Percentiles rank a stretch among this genome's conserved stretches.
These are phyloP conservation scores for Jasminum sambac DNA, from an alignment of 257 asterid genomes.

Conservation along the genomic window DNA sequence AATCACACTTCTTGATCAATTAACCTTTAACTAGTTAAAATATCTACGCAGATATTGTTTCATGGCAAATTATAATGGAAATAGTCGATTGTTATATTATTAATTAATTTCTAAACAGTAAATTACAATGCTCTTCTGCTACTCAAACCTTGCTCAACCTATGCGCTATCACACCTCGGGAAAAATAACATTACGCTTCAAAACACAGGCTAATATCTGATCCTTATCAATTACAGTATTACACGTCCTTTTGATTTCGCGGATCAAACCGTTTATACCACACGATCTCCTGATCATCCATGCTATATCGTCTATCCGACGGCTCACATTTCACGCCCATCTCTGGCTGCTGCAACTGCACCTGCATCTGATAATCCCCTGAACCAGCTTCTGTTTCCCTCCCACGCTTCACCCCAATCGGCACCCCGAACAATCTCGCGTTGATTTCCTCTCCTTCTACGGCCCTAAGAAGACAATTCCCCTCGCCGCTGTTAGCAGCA, in stretches of 20 bases:
- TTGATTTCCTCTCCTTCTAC: conserved; percentile 45
- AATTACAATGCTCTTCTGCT: too few relatives aligned
- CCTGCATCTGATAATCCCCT: conserved; percentile 31
- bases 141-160: too few relatives aligned
- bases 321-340: conserved; percentile 37
- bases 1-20: too few relatives aligned
- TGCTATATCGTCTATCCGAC: conserved; percentile 31
- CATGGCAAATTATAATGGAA: too few relatives aligned
- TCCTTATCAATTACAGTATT: conserved; percentile 23
- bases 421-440: conserved; percentile 45
- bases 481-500: not conserved
- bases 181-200: too few relatives aligned
- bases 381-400: conserved; percentile 35
- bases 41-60: too few relatives aligned
- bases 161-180: too few relatives aligned
- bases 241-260: conserved; percentile 35
- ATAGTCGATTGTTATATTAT: too few relatives aligned
- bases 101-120: too few relatives aligned
- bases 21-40: too few relatives aligned
- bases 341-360: conserved; percentile 48
- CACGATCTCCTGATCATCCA: conserved; percentile 25
- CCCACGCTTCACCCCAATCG: conserved; percentile 39
- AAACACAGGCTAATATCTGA: too few relatives aligned
- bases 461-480: not conserved
- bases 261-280: conserved; percentile 22